phyloP scores from a whole-genome alignment of 805 yeast species.

The Clavispora carvajalis region DNA sequence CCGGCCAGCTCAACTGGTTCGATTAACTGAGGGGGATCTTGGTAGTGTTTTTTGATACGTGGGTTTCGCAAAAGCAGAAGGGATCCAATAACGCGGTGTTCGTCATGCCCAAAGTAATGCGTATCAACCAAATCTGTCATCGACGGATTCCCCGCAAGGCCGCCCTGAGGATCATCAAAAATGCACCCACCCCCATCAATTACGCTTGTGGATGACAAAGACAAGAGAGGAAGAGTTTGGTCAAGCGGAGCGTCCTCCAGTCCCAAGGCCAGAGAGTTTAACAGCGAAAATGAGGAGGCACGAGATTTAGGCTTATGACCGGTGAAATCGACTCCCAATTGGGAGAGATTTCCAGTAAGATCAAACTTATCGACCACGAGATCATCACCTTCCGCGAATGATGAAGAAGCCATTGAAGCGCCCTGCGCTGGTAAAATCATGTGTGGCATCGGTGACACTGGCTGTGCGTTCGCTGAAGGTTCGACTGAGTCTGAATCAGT shows the following conservation, averaged over 20 bases:
- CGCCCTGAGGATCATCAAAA: conserved; percentile 1
- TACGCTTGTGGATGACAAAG: conserved; percentile 7
- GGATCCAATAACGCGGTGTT: conserved; percentile 4
- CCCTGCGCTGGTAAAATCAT: neutral
- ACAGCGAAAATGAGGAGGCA: conserved; percentile 14
- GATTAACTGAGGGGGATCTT: neutral
- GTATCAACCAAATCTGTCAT: conserved; percentile 13
- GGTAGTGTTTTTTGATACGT: conserved; percentile 14
- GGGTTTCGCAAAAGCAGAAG: conserved; percentile 12
- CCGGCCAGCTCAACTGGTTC: neutral
- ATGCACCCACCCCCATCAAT: conserved; percentile 5
- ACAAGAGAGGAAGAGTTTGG: conserved; percentile 14
- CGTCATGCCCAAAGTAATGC: conserved; percentile 7
- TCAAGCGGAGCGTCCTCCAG: conserved; percentile 7
- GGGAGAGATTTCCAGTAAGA: conserved; percentile 4
- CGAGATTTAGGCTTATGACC: conserved; percentile 2
- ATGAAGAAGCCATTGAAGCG: neutral
- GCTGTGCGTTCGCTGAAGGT: neutral
- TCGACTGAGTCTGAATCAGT: neutral
- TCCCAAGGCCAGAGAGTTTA: neutral
- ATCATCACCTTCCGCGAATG: neutral
- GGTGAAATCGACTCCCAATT: neutral
- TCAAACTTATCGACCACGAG: neutral
- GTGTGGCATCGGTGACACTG: neutral
- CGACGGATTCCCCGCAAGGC: conserved; percentile 3